A percentile compares a stretch with the other conserved stretches of the same genome.
phyloP scores from a whole-genome alignment of 345 rosid species.

The Eucalyptus paniculata region DNA sequence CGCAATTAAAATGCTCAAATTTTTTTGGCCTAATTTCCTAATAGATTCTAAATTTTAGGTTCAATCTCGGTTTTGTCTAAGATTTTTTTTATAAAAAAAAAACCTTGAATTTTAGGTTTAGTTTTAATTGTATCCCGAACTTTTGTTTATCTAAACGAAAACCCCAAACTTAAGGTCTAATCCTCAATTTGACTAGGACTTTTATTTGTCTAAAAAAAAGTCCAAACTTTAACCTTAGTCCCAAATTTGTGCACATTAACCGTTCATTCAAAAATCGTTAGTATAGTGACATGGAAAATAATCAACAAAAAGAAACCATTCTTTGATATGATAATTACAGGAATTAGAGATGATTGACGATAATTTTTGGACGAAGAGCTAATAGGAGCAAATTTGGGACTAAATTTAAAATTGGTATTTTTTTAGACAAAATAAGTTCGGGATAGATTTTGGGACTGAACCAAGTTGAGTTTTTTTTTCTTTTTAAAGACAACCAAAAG shows the following conservation, averaged over 20 bases:
- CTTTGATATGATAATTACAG: background rate
- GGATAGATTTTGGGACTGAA: background rate
- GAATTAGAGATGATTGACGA: background rate
- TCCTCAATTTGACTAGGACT: too few relatives aligned
- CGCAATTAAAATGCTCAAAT: background rate
- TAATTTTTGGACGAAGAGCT: background rate
- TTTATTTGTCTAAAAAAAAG: too few relatives aligned
- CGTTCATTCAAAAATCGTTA: too few relatives aligned
- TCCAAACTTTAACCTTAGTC: too few relatives aligned
- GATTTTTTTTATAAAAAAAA: background rate
- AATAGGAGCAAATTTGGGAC: background rate
- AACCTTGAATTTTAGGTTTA: background rate
- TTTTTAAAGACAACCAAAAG: background rate
- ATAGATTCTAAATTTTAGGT: background rate
- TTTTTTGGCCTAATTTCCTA: background rate
- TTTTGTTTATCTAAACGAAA: background rate
- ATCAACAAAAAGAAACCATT: background rate
- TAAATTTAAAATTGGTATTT: background rate
- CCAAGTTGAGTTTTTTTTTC: background rate
- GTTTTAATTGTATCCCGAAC: background rate
- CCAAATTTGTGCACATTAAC: too few relatives aligned
- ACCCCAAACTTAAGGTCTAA: too few relatives aligned
- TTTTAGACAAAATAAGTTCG: background rate
- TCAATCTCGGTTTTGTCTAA: accelerated
- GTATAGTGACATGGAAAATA: background rate